Conservation (phyloP, 1,284 basidiomycete species). For the Gomphus bonarii region DNA sequence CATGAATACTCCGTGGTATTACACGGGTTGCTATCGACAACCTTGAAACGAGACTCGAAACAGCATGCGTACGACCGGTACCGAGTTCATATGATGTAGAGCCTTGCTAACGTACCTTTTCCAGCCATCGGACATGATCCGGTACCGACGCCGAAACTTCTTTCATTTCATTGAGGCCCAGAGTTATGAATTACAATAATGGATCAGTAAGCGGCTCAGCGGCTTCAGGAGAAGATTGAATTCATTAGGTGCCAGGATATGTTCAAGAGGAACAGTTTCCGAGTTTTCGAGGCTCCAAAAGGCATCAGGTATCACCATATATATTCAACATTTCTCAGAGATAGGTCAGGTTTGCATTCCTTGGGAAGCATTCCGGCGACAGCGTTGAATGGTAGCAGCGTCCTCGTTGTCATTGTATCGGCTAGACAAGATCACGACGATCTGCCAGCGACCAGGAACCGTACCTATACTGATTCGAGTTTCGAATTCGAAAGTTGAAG, state of each 20-base stretch:
- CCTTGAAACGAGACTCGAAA: neutral
- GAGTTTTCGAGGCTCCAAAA: neutral
- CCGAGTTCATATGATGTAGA: neutral
- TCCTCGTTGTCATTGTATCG: neutral
- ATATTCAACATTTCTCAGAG: neutral
- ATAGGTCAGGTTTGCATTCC: neutral
- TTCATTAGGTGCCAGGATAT: neutral
- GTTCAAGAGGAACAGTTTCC: neutral
- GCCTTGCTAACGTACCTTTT: neutral
- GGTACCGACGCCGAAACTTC: neutral
- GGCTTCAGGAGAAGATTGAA: neutral
- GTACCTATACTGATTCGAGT: neutral
- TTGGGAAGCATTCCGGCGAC: neutral
- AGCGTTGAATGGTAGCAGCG: neutral
- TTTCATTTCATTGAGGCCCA: neutral
- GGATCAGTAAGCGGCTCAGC: neutral
- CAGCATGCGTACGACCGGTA: neutral
- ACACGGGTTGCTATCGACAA: neutral
- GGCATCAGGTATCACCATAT: neutral
- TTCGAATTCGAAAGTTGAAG: neutral
- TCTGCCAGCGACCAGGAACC: neutral
- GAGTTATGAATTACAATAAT: neutral
- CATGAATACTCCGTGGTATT: neutral
- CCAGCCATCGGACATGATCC: neutral
- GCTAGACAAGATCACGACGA: neutral